Evolutionary conservation across 2,329 filamentous ascomycete species (phyloP), one percentile per base, ranked within the genome.

Genomic region (Calonectria ilicicola): DNA sequence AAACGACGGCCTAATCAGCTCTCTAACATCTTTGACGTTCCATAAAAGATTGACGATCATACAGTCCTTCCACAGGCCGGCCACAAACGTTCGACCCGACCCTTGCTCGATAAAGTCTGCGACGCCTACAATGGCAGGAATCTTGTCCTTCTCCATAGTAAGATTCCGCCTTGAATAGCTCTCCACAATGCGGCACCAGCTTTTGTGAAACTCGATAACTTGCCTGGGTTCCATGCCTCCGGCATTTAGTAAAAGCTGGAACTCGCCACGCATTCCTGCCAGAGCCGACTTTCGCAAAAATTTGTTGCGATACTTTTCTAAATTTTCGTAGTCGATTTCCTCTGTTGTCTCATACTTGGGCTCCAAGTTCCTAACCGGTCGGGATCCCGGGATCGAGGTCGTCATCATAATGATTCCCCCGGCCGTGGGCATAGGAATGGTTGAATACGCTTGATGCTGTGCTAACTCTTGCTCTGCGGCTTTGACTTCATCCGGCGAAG

Each of bases 121-220:
- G 5, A 67, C 49, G 3, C 65, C 49, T 1, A 56, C 32, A 17
- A 67, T 10, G 2, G 65, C 65, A 32, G 32, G 19, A 23, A 66
- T 32, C 35, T 44, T 66, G 47, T 66, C 64, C 10, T 14, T 56
- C 32, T 26, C 32, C 19, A 32, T 42, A 2, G 64, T 56, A 21
- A 66, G 35, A 38, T 17, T 56, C 8, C 64, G 64, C 23, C 17
- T 23, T n/a, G 64, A 21, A n/a, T 66, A 56, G 10, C 23, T 29
- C 64, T 51, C 64, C 15, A 66, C 47, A 3, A 66, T 56, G 8
- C 26, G 17, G 26, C 29, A 66, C 47, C 64, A 66, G 64, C 64
- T 56, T 32, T 66, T 53, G 23, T 66, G 47, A 19, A 66, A 66
- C 64, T 42, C 35, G 1, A 66, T 9, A 15, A 32, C 7, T 23